Percentiles rank a stretch among this genome's conserved stretches.
These are phyloP conservation scores for Globisporangium paddicum DNA, from an alignment of 352 stramenopile species.

Conservation along the genomic window DNA sequence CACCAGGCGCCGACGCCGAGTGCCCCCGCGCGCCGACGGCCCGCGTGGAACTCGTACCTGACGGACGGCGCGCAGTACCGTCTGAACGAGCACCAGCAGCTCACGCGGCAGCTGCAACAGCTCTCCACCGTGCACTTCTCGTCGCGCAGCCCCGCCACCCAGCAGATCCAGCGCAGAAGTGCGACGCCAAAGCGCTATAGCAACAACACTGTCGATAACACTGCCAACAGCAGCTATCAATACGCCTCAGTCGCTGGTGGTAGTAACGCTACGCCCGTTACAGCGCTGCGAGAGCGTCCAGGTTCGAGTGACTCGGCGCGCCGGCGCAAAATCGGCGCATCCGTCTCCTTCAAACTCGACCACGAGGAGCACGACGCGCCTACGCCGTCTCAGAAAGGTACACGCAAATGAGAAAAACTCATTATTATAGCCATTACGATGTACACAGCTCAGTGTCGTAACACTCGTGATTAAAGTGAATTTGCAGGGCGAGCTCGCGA, in stretches of 20 bases:
- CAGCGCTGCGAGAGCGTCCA: neutral
- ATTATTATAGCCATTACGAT: no score
- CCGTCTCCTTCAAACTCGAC: constrained; percentile 28
- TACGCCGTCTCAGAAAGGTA: constrained; percentile 7
- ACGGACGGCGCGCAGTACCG: constrained; percentile 44
- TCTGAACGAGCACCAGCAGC: constrained; percentile 38
- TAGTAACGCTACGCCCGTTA: neutral
- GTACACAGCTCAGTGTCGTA: no score
- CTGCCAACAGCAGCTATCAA: neutral
- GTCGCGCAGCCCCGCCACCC: constrained; percentile 20
- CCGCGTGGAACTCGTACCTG: constrained; percentile 49
- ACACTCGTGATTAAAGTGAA: constrained; percentile 1
- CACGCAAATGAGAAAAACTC: no score
- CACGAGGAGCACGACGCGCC: constrained; percentile 12
- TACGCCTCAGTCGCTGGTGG: neutral
- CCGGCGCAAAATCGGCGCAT: constrained; percentile 17
- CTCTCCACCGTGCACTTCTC: constrained; percentile 34
- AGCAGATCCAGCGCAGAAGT: constrained; percentile 8
- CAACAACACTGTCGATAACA: neutral
- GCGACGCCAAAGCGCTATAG: neutral
- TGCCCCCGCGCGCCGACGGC: constrained; percentile 17
- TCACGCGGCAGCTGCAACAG: constrained; percentile 35
- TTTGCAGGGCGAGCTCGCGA: constrained; percentile 30
- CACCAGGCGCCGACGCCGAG: neutral
- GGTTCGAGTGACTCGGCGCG: constrained; percentile 6